Evolutionary conservation across 768 basidiomycete species (phyloP), one percentile per base, ranked within the genome.

Genomic region (Xerocomellus intermedius): DNA sequence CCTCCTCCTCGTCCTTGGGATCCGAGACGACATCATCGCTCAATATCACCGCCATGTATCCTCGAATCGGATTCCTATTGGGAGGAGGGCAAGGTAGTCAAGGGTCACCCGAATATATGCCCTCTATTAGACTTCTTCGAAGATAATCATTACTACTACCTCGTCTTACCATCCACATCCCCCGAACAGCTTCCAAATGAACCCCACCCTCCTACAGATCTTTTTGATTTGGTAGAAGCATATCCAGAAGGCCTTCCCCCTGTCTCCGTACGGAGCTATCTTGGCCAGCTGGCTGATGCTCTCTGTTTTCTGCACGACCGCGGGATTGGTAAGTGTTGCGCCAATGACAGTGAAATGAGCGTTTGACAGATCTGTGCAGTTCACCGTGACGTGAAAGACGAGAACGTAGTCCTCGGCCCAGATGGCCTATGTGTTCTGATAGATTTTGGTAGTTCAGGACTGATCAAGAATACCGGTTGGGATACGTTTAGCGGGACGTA

Each of bases 311-410:
- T 99, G 38, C 96, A 99, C 69, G 77, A 84, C 9, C 91, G 87
- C 61, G 94, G 93, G 50, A 97, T 99, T 55, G 91, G 96, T 89
- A 65, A 68, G 84, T 62, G 12, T 57, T 47, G 35, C 4, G 5
- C 21, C 12, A 3, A 42, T 48, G 13, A 21, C 21, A n/a, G 36
- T 42, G 41, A 39, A 45, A 42, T 57, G 57, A 54, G 56, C 33
- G 45, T 39, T 37, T 62, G 46, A 60, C 51, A 48, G 38, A 44
- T 51, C 26, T 44, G 21, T 10, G 5, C 60, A 91, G 90, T 98
- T 10, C 96, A 99, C 71, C 90, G 96, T 49, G 96, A 99, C 66
- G 86, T 99, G 71, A 99, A 99, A 74, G 96, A 99, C 64, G 96
- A 99, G 71, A 97, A 98, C 69, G 89, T 94, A 16, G 87, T 94